These are phyloP conservation scores for Platanus orientalis DNA, from an alignment of 164 flowering plant genomes.

Conservation along the genomic window DNA sequence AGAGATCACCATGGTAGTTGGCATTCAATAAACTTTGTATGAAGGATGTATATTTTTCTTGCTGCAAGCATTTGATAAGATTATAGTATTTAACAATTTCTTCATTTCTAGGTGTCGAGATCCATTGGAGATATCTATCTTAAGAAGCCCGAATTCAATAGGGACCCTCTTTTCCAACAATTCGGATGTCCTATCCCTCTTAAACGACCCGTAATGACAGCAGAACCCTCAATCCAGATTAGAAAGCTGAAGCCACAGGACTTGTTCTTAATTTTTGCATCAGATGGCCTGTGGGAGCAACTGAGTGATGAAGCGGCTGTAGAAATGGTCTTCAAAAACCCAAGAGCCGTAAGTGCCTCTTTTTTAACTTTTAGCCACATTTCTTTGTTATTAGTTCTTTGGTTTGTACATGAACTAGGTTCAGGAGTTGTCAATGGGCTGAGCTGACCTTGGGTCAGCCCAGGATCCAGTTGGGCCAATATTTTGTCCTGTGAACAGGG, in stretches of 20 bases:
- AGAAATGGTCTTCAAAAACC: constrained; percentile 50
- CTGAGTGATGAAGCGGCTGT: constrained; percentile 62
- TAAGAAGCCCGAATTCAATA: constrained; percentile 64
- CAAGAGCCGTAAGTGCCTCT: constrained; percentile 44
- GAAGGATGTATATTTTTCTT: neutral
- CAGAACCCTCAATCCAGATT: constrained; percentile 58
- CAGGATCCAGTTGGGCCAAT: no score
- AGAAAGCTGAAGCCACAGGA: constrained; percentile 49
- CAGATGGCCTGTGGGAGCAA: constrained; percentile 89
- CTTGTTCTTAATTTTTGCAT: constrained; percentile 64
- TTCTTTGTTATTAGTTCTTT: neutral
- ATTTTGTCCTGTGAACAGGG: no score
- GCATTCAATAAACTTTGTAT: no score
- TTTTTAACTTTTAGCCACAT: neutral
- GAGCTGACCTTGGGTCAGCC: no score
- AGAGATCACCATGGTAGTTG: no score
- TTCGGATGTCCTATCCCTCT: constrained; percentile 42
- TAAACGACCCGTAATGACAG: constrained; percentile 53
- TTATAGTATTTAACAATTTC: neutral
- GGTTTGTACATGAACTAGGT: neutral
- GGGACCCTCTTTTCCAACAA: constrained; percentile 48
- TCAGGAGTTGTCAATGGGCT: no score
- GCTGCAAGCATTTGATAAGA: no score
- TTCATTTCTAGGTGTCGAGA: constrained; percentile 57
- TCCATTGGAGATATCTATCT: constrained; percentile 73